phyloP scores from a whole-genome alignment of 129 eudicot species.

The Flaveria brownii region DNA sequence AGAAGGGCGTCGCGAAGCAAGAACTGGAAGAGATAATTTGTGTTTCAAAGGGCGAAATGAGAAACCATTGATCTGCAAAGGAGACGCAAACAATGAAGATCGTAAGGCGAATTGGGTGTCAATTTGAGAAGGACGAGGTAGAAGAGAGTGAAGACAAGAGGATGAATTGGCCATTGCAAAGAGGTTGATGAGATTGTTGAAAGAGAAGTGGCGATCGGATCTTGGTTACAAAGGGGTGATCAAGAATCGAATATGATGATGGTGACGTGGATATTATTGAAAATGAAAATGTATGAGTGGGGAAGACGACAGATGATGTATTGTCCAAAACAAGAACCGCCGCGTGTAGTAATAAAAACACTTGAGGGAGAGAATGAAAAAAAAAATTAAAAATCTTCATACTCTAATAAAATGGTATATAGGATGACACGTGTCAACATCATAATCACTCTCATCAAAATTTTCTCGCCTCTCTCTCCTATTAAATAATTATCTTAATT shows the following conservation, averaged over 20 bases:
- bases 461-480: too few species aligned
- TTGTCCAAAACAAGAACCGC: conserved; percentile 22
- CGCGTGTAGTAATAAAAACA: neutral
- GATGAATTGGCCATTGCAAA: conserved; percentile 27
- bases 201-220: neutral
- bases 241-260: conserved; percentile 3
- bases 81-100: conserved; percentile 21
- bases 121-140: neutral
- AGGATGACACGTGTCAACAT: too few species aligned
- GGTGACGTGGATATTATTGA: conserved; percentile 28
- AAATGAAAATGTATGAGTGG: neutral
- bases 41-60: conserved; percentile 21
- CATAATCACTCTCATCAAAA: too few species aligned
- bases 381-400: too few species aligned
- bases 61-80: conserved; percentile 8
- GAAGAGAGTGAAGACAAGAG: conserved; percentile 13
- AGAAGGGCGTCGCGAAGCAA: conserved; percentile 34
- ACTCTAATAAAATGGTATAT: too few species aligned
- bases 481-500: too few species aligned
- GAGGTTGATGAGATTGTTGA: neutral
- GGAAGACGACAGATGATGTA: neutral
- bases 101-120: neutral
- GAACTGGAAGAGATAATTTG: conserved; percentile 15
- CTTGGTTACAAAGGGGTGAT: neutral
- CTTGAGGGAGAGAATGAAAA: neutral